These are phyloP conservation scores for Pachysandra terminalis DNA, from an alignment of 164 flowering plant species.

Conservation along the genomic window DNA sequence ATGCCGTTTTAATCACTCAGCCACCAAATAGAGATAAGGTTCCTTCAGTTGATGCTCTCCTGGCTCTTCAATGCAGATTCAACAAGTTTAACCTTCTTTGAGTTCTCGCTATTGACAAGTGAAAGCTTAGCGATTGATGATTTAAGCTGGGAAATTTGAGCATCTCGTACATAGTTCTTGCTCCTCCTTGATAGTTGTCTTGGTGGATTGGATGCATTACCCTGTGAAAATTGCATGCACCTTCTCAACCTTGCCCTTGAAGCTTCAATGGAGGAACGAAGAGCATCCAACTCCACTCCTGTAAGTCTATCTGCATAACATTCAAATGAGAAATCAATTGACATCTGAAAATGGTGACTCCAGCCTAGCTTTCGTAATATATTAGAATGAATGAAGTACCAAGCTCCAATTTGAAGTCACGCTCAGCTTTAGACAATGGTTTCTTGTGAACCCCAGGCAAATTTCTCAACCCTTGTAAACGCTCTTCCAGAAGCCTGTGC, in stretches of 20 bases:
- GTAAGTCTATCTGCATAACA: conserved; percentile 62
- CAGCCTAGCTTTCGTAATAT: background rate
- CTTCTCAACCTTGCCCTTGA: conserved; percentile 60
- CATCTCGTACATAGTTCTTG: conserved; percentile 34
- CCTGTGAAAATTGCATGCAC: conserved; percentile 35
- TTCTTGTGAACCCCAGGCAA: conserved; percentile 65
- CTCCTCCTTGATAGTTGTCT: conserved; percentile 32
- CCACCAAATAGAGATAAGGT: background rate
- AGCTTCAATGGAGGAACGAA: conserved; percentile 65
- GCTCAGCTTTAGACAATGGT: conserved; percentile 81
- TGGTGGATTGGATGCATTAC: conserved; percentile 21
- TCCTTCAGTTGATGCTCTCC: conserved; percentile 31
- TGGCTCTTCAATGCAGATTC: conserved; percentile 52
- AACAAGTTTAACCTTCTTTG: conserved; percentile 63
- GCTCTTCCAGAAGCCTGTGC: conserved; percentile 51
- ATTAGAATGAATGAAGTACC: conserved; percentile 35
- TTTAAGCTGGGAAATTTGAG: conserved; percentile 58
- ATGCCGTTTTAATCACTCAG: background rate
- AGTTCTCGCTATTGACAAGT: conserved; percentile 73
- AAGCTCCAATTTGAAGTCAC: conserved; percentile 75
- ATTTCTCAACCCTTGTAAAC: conserved; percentile 49
- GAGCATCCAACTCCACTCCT: conserved; percentile 74
- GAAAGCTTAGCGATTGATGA: conserved; percentile 70
- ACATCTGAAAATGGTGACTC: background rate
- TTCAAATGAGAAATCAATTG: background rate